Conservation (phyloP, 2,329 filamentous ascomycete species). For the Botrytis deweyae region DNA sequence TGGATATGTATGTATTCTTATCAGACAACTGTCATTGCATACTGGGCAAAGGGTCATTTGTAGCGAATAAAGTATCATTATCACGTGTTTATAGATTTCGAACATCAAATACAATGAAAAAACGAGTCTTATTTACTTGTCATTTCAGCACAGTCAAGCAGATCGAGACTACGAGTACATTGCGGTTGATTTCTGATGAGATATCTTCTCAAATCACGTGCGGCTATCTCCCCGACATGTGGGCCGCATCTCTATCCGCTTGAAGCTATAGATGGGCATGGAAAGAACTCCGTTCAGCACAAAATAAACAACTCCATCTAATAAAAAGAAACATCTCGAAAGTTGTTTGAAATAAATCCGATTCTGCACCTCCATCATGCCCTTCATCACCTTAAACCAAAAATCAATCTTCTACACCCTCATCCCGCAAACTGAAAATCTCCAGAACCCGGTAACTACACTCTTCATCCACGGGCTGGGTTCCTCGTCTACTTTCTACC, state of each 20-base stretch:
- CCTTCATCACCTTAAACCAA: neutral
- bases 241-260: neutral
- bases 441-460: neutral
- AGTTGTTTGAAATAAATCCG: neutral
- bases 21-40: neutral
- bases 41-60: neutral
- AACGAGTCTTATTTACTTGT: neutral
- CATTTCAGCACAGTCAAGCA: neutral
- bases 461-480: slow-evolving; percentile 16
- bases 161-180: neutral
- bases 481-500: slow-evolving; percentile 18
- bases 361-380: neutral
- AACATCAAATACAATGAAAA: too few species aligned
- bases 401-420: slow-evolving; percentile 19
- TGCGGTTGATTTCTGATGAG: neutral
- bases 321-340: neutral
- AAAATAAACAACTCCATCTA: neutral
- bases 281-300: neutral
- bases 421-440: neutral
- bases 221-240: neutral
- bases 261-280: neutral
- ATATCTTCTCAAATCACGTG: neutral
- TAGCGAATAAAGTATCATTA: too few species aligned
- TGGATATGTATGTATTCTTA: neutral
- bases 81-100: too few species aligned